phyloP scores from a whole-genome alignment of 148 eudicot genomes.

The Cornus kousa region DNA sequence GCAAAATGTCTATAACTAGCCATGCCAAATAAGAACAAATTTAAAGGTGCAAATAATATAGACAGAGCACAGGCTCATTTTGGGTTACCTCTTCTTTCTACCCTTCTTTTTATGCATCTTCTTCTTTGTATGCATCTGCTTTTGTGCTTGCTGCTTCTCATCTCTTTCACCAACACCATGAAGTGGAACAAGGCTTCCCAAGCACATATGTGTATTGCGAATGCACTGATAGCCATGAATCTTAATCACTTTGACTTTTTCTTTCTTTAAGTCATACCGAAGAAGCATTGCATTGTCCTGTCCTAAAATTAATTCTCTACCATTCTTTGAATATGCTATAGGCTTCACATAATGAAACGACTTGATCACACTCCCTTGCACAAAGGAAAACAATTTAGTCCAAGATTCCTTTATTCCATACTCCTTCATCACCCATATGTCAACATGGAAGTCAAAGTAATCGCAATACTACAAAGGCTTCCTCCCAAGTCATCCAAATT shows the following conservation, averaged over 20 bases:
- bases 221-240: conserved; percentile 4
- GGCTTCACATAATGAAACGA: conserved; percentile 23
- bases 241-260: conserved; percentile 8
- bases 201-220: conserved; percentile 4
- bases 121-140: conserved; percentile 1
- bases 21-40: too few species aligned
- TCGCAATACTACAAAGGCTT: conserved; percentile 16
- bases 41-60: neutral
- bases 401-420: conserved; percentile 41
- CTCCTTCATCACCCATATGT: conserved; percentile 49
- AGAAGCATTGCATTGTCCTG: conserved; percentile 13
- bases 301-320: conserved; percentile 31
- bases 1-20: too few species aligned
- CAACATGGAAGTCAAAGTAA: conserved; percentile 8
- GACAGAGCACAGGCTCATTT: neutral
- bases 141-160: conserved; percentile 11
- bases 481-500: conserved; percentile 27
- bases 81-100: neutral
- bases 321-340: conserved; percentile 32
- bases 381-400: conserved; percentile 31
- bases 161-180: neutral
- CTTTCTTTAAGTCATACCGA: conserved; percentile 30
- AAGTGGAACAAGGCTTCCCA: conserved; percentile 38
- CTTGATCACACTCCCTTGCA: neutral
- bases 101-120: conserved; percentile 10